Base-by-base conservation (phyloP, 495 filamentous ascomycete species). In the Elasticomyces elasticus region DNA sequence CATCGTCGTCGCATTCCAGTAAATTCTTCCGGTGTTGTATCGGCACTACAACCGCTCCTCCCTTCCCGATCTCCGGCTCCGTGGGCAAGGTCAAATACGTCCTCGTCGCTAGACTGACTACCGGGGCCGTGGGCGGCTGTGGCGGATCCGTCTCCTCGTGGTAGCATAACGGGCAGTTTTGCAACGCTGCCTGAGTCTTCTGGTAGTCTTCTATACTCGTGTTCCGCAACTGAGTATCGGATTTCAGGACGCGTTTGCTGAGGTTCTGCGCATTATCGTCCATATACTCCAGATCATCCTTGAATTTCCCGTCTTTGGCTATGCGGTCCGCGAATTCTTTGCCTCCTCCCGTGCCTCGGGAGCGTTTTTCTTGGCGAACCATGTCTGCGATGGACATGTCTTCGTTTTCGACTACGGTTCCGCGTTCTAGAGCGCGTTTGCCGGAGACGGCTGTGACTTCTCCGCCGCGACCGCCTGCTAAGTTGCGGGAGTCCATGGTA, bases 381-480 rank as follows among this genome's bases (percentile, higher is more conserved):
- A 98, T 98, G 62, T 97, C 92, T 22, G 90, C 87, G 50, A 98
- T 82, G 28, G 73, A 83, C 92, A 98, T 97, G 62, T 96, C 88
- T 47, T 95, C 89, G 58, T 96, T 98, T 51, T 88, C 88, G 59
- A 86, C 78, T 10, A 97, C 82, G 19, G 78, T 70, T 17, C 89
- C 89, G 55, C 88, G 77, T 64, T 94, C 88, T 23, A 79, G 73
- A 15, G 87, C 89, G 42, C 89, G 76, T 62, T 84, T 89, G 51
- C 76, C 92, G 28, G 82, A 79, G 31, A 94, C 69, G 0, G 77
- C 71, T 55, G 84, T 87, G 46, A 88, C 83, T 69, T 95, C 89
- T 37, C 81, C 84, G 48, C 73, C 66, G 22, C 84, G 79, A 23
- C 79, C 76, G 55, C 85, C 80, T 43, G 88, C 87, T 17, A 98